Percentiles rank a stretch among this genome's conserved stretches.
These are phyloP conservation scores for Chionographis japonica DNA, from an alignment of 106 monocot genomes.

Conservation along the genomic window DNA sequence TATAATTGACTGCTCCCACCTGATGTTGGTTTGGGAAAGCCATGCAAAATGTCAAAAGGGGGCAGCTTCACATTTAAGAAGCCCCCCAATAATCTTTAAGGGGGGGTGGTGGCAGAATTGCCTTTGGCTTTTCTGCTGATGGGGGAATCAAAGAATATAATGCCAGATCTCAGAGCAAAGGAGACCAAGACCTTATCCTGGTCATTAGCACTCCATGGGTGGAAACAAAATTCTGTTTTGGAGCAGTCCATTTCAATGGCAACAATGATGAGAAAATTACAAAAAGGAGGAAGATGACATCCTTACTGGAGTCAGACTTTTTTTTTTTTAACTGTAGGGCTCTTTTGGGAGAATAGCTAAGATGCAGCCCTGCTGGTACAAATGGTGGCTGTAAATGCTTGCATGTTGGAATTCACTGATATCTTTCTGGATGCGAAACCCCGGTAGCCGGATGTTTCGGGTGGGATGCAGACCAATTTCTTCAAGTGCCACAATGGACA, in stretches of 20 bases:
- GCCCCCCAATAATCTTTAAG: conserved; percentile 5
- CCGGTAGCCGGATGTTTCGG: too few relatives aligned
- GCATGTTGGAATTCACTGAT: too few relatives aligned
- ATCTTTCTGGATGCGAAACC: too few relatives aligned
- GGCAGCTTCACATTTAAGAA: conserved; percentile 8
- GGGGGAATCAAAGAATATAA: conserved; percentile 54
- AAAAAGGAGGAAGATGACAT: conserved; percentile 8
- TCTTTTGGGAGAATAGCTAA: too few relatives aligned
- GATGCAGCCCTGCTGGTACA: too few relatives aligned
- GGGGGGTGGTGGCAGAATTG: conserved; percentile 31
- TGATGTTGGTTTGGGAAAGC: background rate
- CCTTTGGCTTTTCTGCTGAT: conserved; percentile 47
- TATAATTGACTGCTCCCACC: conserved; percentile 3
- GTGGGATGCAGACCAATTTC: too few relatives aligned
- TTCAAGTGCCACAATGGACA: too few relatives aligned
- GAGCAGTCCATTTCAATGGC: background rate
- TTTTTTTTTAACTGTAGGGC: too few relatives aligned
- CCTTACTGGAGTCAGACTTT: conserved; percentile 1
- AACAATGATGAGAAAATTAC: conserved; percentile 2
- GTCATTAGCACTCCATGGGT: conserved; percentile 19
- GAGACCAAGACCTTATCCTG: too few relatives aligned
- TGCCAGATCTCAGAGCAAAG: conserved; percentile 46
- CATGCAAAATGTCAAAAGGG: background rate
- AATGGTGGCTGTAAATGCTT: too few relatives aligned
- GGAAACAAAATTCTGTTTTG: background rate